phyloP scores from a whole-genome alignment of 768 basidiomycete genomes.

The Boletus edulis region DNA sequence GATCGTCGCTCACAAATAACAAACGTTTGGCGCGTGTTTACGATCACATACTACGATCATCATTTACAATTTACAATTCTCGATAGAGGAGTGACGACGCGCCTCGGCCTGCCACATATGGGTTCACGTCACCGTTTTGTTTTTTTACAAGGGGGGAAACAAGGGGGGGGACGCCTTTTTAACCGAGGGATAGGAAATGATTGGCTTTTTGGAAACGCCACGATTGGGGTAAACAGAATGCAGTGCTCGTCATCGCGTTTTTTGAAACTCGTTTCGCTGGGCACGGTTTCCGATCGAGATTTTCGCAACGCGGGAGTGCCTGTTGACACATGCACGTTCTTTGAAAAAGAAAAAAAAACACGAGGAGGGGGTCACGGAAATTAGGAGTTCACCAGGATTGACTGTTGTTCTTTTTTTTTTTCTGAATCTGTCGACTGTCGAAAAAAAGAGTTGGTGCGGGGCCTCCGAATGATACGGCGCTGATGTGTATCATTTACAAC shows the following conservation, averaged over 20 bases:
- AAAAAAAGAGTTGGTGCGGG: no score
- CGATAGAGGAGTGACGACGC: no score
- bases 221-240: not conserved
- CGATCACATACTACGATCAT: no score
- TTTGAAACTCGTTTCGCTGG: constrained; percentile 1
- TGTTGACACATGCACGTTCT: not conserved
- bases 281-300: not conserved
- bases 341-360: not conserved
- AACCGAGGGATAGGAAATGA: not conserved
- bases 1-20: no score
- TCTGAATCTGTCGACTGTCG: no score
- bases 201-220: not conserved
- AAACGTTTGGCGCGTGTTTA: no score
- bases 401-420: no score
- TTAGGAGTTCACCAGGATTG: no score
- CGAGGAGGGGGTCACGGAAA: not conserved
- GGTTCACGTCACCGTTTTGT: no score
- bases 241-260: not conserved
- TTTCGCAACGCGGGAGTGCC: not conserved
- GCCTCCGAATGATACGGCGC: no score
- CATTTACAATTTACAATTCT: no score
- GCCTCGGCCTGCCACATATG: no score
- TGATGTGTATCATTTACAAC: not conserved
- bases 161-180: not conserved
- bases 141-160: not conserved